Evolutionary conservation across 495 filamentous ascomycete species (phyloP), one percentile per base, ranked within the genome.

Genomic region (Stereocaulon alpinum): DNA sequence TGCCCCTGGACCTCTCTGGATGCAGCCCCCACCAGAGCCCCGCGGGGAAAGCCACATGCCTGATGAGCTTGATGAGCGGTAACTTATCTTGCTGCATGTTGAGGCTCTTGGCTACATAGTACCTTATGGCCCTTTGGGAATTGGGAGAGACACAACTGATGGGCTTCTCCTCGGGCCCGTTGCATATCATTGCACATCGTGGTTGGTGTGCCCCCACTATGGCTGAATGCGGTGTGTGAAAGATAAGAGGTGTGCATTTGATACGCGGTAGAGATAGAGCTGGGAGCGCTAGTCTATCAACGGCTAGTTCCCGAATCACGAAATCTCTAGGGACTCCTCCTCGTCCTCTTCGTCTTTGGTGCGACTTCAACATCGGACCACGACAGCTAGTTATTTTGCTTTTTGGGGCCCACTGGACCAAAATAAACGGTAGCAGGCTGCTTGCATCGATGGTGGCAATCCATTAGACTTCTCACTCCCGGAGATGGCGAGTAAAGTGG

Each of bases 141-240:
- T 18, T 32, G 9, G 7, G 15, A 54, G 32, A 37, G 48, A 6
- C 40, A 6, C 40, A 42, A 45, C 27, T 47, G 20, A 37, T 37
- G 6, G n/a, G 27, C 48, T 61, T 62, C 51, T 62, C 60, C 60
- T 62, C 60, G 60, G 60, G n/a, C 3, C 20, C 14, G 29, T 52
- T 45, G 42, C 30, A 43, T 45, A 10, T 37, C 20, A n/a, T 52
- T 45, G 42, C 30, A 43, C 34, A 2, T 37, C 34, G 7, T 37
- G 3, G 34, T 37, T 37, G 7, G 12, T 37, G 34, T 37, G 9
- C 2, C 9, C 34, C 34, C 34, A 6, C 34, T 47, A 29, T 34
- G 32, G 30, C 29, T 37, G 24, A 20, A 52, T 27, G 10, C 14
- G 12, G 49, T 18, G 49, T 10, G 30, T 32, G 15, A 37, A 52